Base-by-base conservation (phyloP, 805 yeast species). In the Barnettozyma populi region DNA sequence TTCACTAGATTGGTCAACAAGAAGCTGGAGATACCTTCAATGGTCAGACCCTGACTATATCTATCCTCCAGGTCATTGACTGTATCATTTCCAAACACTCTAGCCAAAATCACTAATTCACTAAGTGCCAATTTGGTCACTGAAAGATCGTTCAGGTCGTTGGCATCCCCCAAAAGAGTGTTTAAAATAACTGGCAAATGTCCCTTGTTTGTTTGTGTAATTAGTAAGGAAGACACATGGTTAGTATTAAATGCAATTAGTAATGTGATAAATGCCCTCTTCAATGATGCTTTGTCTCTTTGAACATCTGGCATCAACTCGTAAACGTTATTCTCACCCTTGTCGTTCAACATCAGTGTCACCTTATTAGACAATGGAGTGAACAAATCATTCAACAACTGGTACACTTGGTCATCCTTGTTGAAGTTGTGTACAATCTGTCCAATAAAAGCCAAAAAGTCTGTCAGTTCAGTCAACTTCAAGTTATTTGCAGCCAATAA, bases 361-460 rank as follows among this genome's bases (percentile, higher is more conserved):
- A 86, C 73, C 58, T 86, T 86, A 45, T 72, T 71, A 25, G 86
- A 69, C 43, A 90, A 73, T n/a, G 97, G 96, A 0, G 86, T 70
- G 49, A 89, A 63, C 50, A 94, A 69, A 47, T 82, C 82, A 57
- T 85, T 80, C 53, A 92, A 71, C 66, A 92, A 70, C 56, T 81
- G 80, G 64, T 86, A 89, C 46, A 90, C 79, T 39, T 73, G 75
- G 38, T 78, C 80, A 55, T 86, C 83, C 41, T 72, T 72, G 59
- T 80, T 78, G 67, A 84, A 89, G 54, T 74, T 78, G 63, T 92
- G 97, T 45, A 86, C 78, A 52, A 94, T 78, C 67, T 94, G 98
- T 5, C 95, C 90, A 52, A 94, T 68, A 63, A 94, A 92, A 36
- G 92, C 78, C 47, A 90, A 68, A 61, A 94, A 89, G 60, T 90